Evolutionary conservation across 495 filamentous ascomycete species (phyloP), one percentile per base, ranked within the genome.

Genomic region (Lasiosphaeria miniovina): DNA sequence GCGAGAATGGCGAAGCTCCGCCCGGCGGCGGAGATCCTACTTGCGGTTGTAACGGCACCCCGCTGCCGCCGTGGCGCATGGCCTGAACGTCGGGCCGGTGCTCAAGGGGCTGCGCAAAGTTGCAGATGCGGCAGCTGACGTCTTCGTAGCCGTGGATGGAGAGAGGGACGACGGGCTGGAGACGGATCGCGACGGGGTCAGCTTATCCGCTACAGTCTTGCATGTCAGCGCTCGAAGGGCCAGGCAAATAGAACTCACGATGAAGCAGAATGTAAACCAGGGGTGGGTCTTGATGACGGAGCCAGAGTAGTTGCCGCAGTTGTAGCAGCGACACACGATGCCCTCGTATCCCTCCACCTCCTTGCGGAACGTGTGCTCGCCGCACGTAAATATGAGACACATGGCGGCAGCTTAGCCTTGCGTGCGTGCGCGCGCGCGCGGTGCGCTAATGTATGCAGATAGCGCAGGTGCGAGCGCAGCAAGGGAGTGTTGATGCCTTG

Each of bases 261-360:
- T 58, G 60, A 83, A 84, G 69, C 82, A 84, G 63, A 84, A 82
- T 11, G 82, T 84, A 55, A 84, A 84, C 79, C 81, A 84, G 0
- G 80, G 80, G 53, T 82, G 74, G 46, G 74, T 75, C 63, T 82
- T 81, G 57, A 82, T 73, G 49, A 83, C 79, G 17, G 71, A 73
- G 10, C 71, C 82, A 1, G 72, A 70, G 50, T 75, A 78, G 70
- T 84, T 84, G 14, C 81, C 81, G 67, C 82, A 84, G 71, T 84
- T 82, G 60, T 80, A 74, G 60, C 82, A 84, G 58, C 80, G 78
- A 65, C 81, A 84, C 15, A 75, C 67, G 55, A 82, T 52, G 40
- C 77, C 76, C 56, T 84, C 79, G 65, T 81, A 82, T 15, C 82
- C 82, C 57, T 79, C 70, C 15, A 84, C 71, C 57, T 83, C 77